Conservation (phyloP, 495 filamentous ascomycete species). For the Penicillium cataractarum region DNA sequence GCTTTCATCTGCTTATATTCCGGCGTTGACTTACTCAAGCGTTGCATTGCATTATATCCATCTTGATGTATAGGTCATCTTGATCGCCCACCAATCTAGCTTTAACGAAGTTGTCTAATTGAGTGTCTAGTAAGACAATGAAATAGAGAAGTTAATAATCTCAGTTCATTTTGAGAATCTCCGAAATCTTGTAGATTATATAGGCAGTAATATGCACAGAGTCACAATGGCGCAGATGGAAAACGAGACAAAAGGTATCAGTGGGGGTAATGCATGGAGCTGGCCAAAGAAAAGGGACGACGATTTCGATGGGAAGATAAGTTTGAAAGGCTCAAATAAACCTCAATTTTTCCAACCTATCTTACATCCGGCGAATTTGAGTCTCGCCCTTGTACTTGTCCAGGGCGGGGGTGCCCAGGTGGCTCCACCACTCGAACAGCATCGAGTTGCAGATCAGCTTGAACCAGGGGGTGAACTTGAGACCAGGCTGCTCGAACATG, state of each 20-base stretch:
- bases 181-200: constrained; percentile 2
- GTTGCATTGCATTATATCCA: constrained; percentile 17
- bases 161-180: not conserved
- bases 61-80: not conserved
- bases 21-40: constrained; percentile 13
- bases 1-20: not conserved
- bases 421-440: constrained; percentile 98
- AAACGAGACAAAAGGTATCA: constrained; percentile 19
- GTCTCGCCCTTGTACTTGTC: constrained; percentile 86
- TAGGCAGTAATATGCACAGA: not conserved
- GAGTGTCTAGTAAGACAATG: not conserved
- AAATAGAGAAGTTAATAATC: not conserved
- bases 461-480: constrained; percentile 98
- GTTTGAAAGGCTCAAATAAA: not conserved
- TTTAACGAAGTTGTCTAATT: not conserved
- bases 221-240: not conserved
- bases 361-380: constrained; percentile 83
- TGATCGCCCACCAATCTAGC: too few species aligned
- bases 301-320: not conserved
- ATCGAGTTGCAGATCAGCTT: constrained; percentile 97
- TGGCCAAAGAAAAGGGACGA: constrained; percentile 6
- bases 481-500: constrained; percentile 77
- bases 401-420: constrained; percentile 72
- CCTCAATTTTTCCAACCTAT: not conserved
- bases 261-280: constrained; percentile 11